Percentiles rank a stretch among this genome's conserved stretches.
Evolutionary conservation across 257 asterid species (phyloP).

Genomic region (Eucommia ulmoides): DNA sequence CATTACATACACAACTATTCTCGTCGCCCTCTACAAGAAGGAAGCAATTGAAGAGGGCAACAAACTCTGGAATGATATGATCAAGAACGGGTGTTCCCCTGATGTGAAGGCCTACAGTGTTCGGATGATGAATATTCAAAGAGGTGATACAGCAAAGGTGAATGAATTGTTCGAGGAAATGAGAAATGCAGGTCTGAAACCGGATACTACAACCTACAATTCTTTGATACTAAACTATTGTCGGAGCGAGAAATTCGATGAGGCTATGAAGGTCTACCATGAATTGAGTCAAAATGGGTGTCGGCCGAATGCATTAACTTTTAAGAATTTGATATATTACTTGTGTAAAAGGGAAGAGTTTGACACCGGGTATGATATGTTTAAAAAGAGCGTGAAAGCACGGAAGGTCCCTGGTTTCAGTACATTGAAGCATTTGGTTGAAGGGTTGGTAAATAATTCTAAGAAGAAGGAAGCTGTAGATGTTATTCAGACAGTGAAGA

Average conservation of each 20-base stretch:
- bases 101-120: constrained; percentile 69
- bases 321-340: constrained; percentile 50
- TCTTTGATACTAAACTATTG: constrained; percentile 65
- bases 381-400: constrained; percentile 48
- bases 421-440: constrained; percentile 53
- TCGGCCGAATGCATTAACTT: constrained; percentile 55
- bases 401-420: constrained; percentile 63
- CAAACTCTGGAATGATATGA: constrained; percentile 58
- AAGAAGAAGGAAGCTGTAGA: constrained; percentile 39
- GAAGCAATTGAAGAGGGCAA: constrained; percentile 46
- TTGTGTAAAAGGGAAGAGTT: constrained; percentile 41
- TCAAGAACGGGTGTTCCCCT: constrained; percentile 23
- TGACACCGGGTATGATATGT: constrained; percentile 45
- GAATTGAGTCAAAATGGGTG: constrained; percentile 38
- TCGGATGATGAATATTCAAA: constrained; percentile 31
- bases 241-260: constrained; percentile 47
- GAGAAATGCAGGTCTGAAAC: constrained; percentile 37
- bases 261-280: constrained; percentile 51
- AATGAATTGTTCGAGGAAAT: constrained; percentile 60
- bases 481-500: constrained; percentile 47
- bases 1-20: constrained; percentile 31
- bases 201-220: constrained; percentile 46
- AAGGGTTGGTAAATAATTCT: constrained; percentile 41
- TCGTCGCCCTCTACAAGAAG: constrained; percentile 43
- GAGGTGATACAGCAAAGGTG: constrained; percentile 35